Conservation (phyloP, 495 filamentous ascomycete genomes). For the Corynascus novoguineensis region DNA sequence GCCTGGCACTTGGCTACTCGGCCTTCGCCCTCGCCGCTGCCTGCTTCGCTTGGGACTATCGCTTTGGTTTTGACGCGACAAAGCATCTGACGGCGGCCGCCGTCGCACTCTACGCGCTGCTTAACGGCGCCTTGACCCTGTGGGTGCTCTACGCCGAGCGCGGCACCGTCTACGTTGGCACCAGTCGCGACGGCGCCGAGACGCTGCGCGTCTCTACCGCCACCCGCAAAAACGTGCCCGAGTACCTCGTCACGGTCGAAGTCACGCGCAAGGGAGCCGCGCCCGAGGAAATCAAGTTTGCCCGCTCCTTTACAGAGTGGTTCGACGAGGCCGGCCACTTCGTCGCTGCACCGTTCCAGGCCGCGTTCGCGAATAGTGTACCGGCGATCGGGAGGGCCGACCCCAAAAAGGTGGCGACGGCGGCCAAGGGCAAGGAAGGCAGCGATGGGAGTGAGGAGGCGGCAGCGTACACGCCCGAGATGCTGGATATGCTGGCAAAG, state of each 20-base stretch:
- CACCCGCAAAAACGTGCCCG: slow-evolving; percentile 68
- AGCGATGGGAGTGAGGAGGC: slow-evolving; percentile 8
- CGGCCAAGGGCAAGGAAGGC: slow-evolving; percentile 4
- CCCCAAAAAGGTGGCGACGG: slow-evolving; percentile 45
- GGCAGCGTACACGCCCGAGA: slow-evolving; percentile 32
- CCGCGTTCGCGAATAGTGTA: slow-evolving; percentile 66
- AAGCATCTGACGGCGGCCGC: slow-evolving; percentile 69
- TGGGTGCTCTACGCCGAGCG: slow-evolving; percentile 87
- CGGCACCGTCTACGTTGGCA: slow-evolving; percentile 73
- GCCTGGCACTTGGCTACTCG: slow-evolving; percentile 73
- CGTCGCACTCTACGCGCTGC: slow-evolving; percentile 69
- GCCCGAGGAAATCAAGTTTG: slow-evolving; percentile 50
- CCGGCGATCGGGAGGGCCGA: slow-evolving; percentile 64
- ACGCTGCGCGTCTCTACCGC: slow-evolving; percentile 61
- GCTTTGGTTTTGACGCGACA: slow-evolving; percentile 77
- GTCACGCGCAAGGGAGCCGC: slow-evolving; percentile 44
- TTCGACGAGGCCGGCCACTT: slow-evolving; percentile 80
- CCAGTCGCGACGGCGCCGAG: slow-evolving; percentile 21
- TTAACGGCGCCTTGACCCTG: slow-evolving; percentile 73
- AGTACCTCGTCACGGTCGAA: slow-evolving; percentile 68
- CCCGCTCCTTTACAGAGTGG: slow-evolving; percentile 75
- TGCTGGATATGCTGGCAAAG: slow-evolving; percentile 38
- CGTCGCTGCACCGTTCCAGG: slow-evolving; percentile 75
- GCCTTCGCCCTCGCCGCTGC: slow-evolving; percentile 73
- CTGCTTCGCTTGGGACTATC: slow-evolving; percentile 88